Base-by-base conservation (phyloP, 352 stramenopile species). In the Phytophthora megakarya region DNA sequence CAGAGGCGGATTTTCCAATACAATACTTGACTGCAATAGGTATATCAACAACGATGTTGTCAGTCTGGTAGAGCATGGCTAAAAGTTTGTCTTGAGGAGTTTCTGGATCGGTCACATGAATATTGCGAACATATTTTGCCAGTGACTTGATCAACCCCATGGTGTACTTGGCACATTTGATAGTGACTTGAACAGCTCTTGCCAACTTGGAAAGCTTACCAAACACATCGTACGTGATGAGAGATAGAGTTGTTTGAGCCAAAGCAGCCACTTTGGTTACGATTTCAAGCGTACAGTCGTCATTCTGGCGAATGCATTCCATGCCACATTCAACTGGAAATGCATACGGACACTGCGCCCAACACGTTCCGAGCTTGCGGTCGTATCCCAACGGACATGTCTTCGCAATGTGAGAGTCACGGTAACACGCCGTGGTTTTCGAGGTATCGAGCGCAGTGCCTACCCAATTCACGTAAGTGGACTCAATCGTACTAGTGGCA, bases 301-400 rank as follows among this genome's bases (percentile, higher is more conserved):
- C 63, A 30, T 73, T 80, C 37, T 82, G 73, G 2, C 70, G 67
- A 22, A 80, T 65, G 26, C 73, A 82, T 35, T 82, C 67, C 39
- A 75, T 42, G 12, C 70, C 70, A 32, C 73, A 82, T 16, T 73
- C 40, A 3, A 82, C 50, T 5, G 73, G 73, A 21, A 73, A 82
- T n/a, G 56, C 12, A 18, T 77, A 52, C 18, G 73, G 71, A 51
- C 73, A 82, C 15, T 77, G 21, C 13, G 70, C 65, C 72, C 69
- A 80, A 53, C 72, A 80, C 2, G 37, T 54, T 10, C 72, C 70
- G n/a, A 30, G 39, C 2, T 68, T 40, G 37, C 32, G 23, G 23
- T 63, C 45, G 35, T 75, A 19, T 38, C 57, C 13, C 28, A 37
- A 2, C 1, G 72, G 65, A 43, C 72, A 80, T 5, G 35, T 61